Percentiles rank a stretch among this genome's conserved stretches.
Evolutionary conservation across 495 filamentous ascomycete genomes (phyloP).

Genomic region (Oidiodendron maius): DNA sequence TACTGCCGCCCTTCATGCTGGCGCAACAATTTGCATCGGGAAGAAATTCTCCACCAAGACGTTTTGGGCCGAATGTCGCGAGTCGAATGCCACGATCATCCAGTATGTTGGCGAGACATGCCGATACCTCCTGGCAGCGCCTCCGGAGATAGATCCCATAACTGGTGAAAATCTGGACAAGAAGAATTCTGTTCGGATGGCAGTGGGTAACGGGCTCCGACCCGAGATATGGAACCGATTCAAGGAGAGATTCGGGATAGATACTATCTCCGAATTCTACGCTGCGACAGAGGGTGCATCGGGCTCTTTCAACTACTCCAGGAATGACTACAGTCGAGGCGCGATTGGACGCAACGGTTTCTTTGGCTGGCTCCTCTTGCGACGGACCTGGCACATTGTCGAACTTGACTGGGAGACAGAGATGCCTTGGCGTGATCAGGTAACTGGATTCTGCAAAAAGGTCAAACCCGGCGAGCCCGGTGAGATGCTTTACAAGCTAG

Average conservation of each 20-base stretch:
- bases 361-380: conserved; percentile 50
- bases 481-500: conserved; percentile 72
- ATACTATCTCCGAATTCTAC: conserved; percentile 84
- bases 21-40: conserved; percentile 64
- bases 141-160: conserved; percentile 53
- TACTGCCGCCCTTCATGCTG: conserved; percentile 47
- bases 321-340: conserved; percentile 70
- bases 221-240: conserved; percentile 90
- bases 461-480: conserved; percentile 61
- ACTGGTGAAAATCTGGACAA: conserved; percentile 72
- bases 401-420: conserved; percentile 69
- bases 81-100: conserved; percentile 69
- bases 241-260: conserved; percentile 80
- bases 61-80: conserved; percentile 78
- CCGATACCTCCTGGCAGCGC: conserved; percentile 76
- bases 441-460: conserved; percentile 64
- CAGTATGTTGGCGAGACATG: conserved; percentile 97
- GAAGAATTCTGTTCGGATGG: conserved; percentile 70
- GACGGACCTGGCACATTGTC: conserved; percentile 49
- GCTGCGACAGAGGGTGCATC: conserved; percentile 74
- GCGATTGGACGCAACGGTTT: conserved; percentile 76
- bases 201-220: conserved; percentile 87
- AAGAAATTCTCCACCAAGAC: conserved; percentile 75
- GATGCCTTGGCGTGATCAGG: conserved; percentile 60
- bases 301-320: conserved; percentile 68